These are phyloP conservation scores for Fusarium sp. DNA, from an alignment of 2,329 filamentous ascomycete species.

Conservation along the genomic window DNA sequence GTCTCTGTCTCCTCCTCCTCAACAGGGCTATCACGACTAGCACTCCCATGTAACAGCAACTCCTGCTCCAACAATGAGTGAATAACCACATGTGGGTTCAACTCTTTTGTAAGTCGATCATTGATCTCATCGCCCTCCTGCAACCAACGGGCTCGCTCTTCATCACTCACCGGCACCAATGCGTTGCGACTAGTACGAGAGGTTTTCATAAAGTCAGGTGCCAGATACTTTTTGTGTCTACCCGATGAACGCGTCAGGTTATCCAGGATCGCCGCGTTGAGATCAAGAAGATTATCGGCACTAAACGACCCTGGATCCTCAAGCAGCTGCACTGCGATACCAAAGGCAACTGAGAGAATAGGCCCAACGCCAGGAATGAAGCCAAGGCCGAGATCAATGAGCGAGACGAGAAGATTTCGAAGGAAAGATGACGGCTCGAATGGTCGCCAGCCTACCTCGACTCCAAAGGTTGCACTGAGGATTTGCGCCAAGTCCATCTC, in stretches of 20 bases:
- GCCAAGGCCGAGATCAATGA: not conserved
- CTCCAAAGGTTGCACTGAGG: conserved; percentile 16
- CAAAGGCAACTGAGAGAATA: conserved; percentile 5
- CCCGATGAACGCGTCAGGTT: not conserved
- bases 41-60: not conserved
- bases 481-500: conserved; percentile 17
- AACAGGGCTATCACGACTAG: not conserved
- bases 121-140: conserved; percentile 12
- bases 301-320: conserved; percentile 1
- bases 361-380: conserved; percentile 2
- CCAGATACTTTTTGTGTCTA: conserved; percentile 3
- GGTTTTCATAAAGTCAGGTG: not conserved
- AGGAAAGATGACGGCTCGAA: not conserved
- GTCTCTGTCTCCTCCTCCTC: not conserved
- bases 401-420: not conserved
- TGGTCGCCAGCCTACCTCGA: conserved; percentile 17
- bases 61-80: not conserved
- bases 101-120: not conserved
- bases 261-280: not conserved
- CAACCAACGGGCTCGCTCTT: not conserved
- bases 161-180: not conserved
- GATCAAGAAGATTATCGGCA: not conserved
- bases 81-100: not conserved
- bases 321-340: conserved; percentile 9
- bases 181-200: accelerated